Base-by-base conservation (phyloP, 2,329 filamentous ascomycete species). In the Colletotrichum tropicicola region DNA sequence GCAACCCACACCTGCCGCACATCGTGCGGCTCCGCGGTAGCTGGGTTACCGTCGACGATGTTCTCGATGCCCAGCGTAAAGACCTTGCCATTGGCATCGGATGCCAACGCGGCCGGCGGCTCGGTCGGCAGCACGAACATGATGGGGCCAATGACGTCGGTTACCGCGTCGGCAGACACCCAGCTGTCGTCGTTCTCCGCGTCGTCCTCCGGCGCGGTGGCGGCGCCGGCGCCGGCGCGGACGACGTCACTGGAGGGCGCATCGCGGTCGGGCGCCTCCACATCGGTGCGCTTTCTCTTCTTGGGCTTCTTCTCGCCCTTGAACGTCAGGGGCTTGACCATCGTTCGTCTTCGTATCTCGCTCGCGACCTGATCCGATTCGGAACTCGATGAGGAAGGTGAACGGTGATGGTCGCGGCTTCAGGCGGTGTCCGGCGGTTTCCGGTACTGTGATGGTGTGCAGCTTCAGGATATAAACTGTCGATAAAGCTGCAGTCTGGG, bases 221-320 rank as follows among this genome's bases (percentile, higher is more conserved):
- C 59, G 56, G 67, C 66, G 47, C 59, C 70, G 56, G 66, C n/a
- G 54, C 48, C 70, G 54, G 67, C 58, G 54, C 53, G 59, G 27
- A n/a, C 75, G 12, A 78, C 75, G 27, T 82, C 78, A 13, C 59
- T 45, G 47, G 51, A n/a, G n/a, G 41, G 30, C 19, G 27, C 59
- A 28, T 59, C 47, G 30, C 63, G 52, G 21, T 58, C 52, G 25
- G 59, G 37, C 65, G 83, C 80, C 44, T 87, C 83, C 44, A 81
- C 81, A 55, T 83, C 82, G 49, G 85, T 80, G 71, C 92, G 89
- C 85, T 97, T 98, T 77, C 93, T 88, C 84, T 98, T 98, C 80
- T 96, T 97, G 65, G 88, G 82, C 81, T 96, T 96, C 80, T 97
- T 98, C 81, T 99, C 96, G 83, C 96, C 96, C 81, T 99, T 99